These are phyloP conservation scores for Saccharum spontaneum DNA, from an alignment of 176 grass and related monocot species.

Conservation along the genomic window DNA sequence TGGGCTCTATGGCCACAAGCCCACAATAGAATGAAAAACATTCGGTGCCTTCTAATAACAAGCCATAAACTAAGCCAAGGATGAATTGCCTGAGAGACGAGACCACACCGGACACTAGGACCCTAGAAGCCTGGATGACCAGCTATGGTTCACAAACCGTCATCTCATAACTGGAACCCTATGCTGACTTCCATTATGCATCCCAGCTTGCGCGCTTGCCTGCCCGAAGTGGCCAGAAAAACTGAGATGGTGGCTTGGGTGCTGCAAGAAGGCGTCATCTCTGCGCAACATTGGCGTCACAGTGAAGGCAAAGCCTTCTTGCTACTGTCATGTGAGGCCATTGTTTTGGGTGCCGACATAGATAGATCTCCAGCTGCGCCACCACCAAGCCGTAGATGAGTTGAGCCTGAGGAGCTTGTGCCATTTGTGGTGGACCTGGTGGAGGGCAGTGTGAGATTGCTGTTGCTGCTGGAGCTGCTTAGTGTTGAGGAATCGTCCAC, in stretches of 20 bases:
- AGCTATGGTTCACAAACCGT: not conserved
- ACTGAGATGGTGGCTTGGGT: slow-evolving; percentile 39
- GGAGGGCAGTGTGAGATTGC: slow-evolving; percentile 13
- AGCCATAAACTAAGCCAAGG: slow-evolving; percentile 60
- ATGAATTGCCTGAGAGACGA: slow-evolving; percentile 63
- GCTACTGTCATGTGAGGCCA: slow-evolving; percentile 15
- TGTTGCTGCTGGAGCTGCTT: slow-evolving; percentile 51
- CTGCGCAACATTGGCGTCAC: slow-evolving; percentile 1
- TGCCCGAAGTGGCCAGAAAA: slow-evolving; percentile 39
- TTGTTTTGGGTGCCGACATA: not conserved
- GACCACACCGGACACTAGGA: slow-evolving; percentile 17
- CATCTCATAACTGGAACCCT: slow-evolving; percentile 39
- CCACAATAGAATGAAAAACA: not conserved
- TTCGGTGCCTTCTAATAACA: slow-evolving; percentile 28
- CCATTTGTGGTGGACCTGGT: not conserved
- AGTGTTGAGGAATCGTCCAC: slow-evolving; percentile 73
- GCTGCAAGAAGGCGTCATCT: slow-evolving; percentile 32
- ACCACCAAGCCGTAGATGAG: slow-evolving; percentile 31
- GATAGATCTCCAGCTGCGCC: not conserved
- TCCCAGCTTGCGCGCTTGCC: slow-evolving; percentile 11
- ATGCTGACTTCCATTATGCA: slow-evolving; percentile 1
- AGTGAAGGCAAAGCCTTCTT: slow-evolving; percentile 19
- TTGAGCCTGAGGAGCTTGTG: slow-evolving; percentile 22
- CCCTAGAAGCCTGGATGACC: slow-evolving; percentile 1
- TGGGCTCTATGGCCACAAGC: slow-evolving; percentile 19